These are phyloP conservation scores for Debaryomyces udenii DNA, from an alignment of 1,139 yeast genomes.

Conservation along the genomic window DNA sequence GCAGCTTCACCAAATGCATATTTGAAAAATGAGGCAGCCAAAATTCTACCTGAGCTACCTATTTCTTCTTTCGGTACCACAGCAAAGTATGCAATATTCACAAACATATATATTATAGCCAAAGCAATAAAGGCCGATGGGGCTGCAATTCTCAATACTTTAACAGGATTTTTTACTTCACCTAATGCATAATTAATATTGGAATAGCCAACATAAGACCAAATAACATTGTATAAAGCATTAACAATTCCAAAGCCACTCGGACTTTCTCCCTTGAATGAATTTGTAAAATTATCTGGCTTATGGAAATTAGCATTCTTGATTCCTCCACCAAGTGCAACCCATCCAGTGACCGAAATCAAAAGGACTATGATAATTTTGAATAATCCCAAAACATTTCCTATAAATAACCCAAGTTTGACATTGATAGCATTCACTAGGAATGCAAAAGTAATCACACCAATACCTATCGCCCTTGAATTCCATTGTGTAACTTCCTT, in stretches of 20 bases:
- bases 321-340: constrained; percentile 73
- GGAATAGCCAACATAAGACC: constrained; percentile 77
- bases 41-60: constrained; percentile 45
- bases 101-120: constrained; percentile 69
- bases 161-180: constrained; percentile 62
- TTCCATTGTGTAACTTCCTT: constrained; percentile 71
- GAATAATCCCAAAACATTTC: constrained; percentile 70
- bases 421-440: constrained; percentile 64
- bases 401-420: constrained; percentile 67
- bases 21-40: constrained; percentile 50
- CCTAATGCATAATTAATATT: constrained; percentile 84
- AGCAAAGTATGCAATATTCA: constrained; percentile 61
- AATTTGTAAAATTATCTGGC: constrained; percentile 63
- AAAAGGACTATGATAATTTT: constrained; percentile 68
- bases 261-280: constrained; percentile 63
- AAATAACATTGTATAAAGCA: constrained; percentile 76
- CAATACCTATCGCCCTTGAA: constrained; percentile 74
- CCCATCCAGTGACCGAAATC: constrained; percentile 79
- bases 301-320: constrained; percentile 49
- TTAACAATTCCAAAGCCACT: constrained; percentile 76
- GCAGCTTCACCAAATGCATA: constrained; percentile 50
- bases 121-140: constrained; percentile 59
- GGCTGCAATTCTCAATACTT: constrained; percentile 47
- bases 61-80: constrained; percentile 53
- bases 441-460: constrained; percentile 73